Evolutionary conservation across 371 early-diverging fungal species (phyloP), one percentile per base, ranked within the genome.

Genomic region (Coemansia sp.): DNA sequence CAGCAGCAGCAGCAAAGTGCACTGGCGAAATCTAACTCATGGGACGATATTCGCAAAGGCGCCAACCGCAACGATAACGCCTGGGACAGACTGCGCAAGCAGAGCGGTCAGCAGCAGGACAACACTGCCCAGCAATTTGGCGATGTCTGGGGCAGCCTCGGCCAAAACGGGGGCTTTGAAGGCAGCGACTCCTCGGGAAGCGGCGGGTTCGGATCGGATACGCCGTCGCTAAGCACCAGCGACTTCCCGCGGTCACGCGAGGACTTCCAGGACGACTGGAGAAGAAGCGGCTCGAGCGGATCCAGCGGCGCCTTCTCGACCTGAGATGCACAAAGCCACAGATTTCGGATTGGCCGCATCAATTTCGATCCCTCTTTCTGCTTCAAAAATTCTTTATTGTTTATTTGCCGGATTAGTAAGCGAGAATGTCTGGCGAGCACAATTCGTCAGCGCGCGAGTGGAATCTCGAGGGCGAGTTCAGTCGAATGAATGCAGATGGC

Each of bases 221-320:
- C 47, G 16, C 20, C 16, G 20, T 14, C 5, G 14, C 42, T 3
- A 10, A 42, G 9, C n/a, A 31, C 52, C 3, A 63, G 60, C 4
- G 63, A 67, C 30, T 72, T 72, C 30, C 67, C 67, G 2, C 53
- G 67, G n/a, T 63, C 68, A 26, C 73, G 73, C 34, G 73, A 72
- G 30, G 73, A 72, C 49, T 72, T 67, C 47, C 63, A 67, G 31
- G 50, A 50, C 31, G 50, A 50, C 34, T 50, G 50, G 50, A 50
- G 10, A 26, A 26, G 11, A n/a, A 16, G 16, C 26, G 26, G 26
- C 26, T 26, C 26, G n/a, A 52, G 53, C 54, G 54, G 54, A 36
- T 36, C 38, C 54, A 53, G 54, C 54, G 20, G 54, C 54, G 34
- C 38, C 6, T 35, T 20, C 9, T 16, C 38, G 8, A 16, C 54